These are phyloP conservation scores for Daldinia vernicosa DNA, from an alignment of 495 filamentous ascomycete genomes.

Conservation along the genomic window DNA sequence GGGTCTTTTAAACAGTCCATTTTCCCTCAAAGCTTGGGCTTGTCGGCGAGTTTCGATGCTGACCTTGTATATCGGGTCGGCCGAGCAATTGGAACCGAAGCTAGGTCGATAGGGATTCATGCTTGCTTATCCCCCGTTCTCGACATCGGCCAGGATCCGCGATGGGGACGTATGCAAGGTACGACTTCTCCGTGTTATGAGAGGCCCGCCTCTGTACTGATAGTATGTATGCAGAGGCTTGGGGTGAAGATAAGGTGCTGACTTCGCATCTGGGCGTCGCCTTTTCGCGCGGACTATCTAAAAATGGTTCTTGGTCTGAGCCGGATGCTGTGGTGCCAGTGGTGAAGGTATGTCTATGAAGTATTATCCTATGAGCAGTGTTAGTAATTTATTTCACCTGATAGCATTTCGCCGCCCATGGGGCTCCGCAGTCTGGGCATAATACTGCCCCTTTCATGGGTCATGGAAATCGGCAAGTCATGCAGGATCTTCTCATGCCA, in stretches of 20 bases:
- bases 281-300: slow-evolving; percentile 51
- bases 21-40: slow-evolving; percentile 51
- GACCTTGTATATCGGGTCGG: slow-evolving; percentile 51
- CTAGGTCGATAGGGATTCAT: slow-evolving; percentile 53
- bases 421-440: slow-evolving; percentile 48
- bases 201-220: slow-evolving; percentile 5
- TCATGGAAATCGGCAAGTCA: slow-evolving; percentile 50
- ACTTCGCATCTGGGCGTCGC: slow-evolving; percentile 55
- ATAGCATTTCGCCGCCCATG: slow-evolving; percentile 57
- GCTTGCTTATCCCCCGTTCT: slow-evolving; percentile 55
- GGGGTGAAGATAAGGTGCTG: slow-evolving; percentile 56
- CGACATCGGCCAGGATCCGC: slow-evolving; percentile 53
- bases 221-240: slow-evolving; percentile 43
- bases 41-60: slow-evolving; percentile 52
- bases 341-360: slow-evolving; percentile 44
- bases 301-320: slow-evolving; percentile 51
- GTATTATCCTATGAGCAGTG: not conserved
- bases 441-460: slow-evolving; percentile 54
- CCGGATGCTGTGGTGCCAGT: slow-evolving; percentile 51
- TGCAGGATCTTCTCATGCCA: slow-evolving; percentile 50
- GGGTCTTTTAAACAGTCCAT: slow-evolving; percentile 54
- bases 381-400: slow-evolving; percentile 6
- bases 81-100: slow-evolving; percentile 51
- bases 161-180: slow-evolving; percentile 56
- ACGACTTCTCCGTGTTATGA: not conserved